Conservation (phyloP, 768 basidiomycete species). For the Suillus weaverae region DNA sequence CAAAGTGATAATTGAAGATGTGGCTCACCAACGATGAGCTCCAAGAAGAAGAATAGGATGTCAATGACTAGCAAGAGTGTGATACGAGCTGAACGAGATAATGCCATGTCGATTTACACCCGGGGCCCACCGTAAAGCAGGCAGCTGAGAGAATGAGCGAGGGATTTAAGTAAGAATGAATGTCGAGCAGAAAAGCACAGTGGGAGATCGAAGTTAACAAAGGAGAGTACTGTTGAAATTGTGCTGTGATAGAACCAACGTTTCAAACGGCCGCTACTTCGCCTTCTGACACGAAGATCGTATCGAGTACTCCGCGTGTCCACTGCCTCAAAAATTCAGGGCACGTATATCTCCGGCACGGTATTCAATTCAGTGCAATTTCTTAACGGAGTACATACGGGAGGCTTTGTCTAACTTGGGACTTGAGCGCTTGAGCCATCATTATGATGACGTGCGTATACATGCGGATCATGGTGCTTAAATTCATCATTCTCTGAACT, state of each 20-base stretch:
- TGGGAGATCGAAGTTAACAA: neutral
- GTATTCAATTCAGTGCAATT: neutral
- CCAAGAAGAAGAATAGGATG: slow-evolving; percentile 81
- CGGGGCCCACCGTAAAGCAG: neutral
- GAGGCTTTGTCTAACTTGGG: too few relatives aligned
- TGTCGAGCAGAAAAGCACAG: too few relatives aligned
- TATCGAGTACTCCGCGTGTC: neutral
- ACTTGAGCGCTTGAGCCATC: too few relatives aligned
- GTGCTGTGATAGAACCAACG: neutral
- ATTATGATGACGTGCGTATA: too few relatives aligned
- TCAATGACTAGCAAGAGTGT: slow-evolving; percentile 82
- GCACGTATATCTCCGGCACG: neutral
- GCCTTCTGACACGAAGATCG: neutral
- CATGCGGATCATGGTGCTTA: neutral
- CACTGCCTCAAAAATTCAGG: neutral
- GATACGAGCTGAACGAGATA: slow-evolving; percentile 74
- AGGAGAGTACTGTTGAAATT: neutral
- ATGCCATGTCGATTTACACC: slow-evolving; percentile 22
- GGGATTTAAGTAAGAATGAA: neutral
- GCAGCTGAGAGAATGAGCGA: neutral
- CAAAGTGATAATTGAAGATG: neutral
- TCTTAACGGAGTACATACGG: too few relatives aligned
- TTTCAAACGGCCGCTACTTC: neutral
- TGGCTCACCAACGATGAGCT: slow-evolving; percentile 71
- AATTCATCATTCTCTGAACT: neutral